Percentiles rank a stretch among this genome's conserved stretches.
phyloP scores from a whole-genome alignment of 306 rosid species.

The Quercus wislizeni region DNA sequence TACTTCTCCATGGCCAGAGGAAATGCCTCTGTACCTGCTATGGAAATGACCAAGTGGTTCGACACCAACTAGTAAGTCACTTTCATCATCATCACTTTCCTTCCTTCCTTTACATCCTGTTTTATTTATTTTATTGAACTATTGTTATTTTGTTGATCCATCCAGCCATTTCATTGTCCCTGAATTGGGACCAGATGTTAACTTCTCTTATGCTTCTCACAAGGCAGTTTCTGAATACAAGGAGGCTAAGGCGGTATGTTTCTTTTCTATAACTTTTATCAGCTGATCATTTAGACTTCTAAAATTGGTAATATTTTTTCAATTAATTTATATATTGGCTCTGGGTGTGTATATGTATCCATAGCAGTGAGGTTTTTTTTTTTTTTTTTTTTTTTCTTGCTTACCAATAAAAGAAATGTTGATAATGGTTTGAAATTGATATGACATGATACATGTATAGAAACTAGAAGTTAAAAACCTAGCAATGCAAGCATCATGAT shows the following conservation, averaged over 20 bases:
- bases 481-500: too few species aligned
- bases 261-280: not conserved
- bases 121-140: too few species aligned
- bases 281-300: constrained; percentile 1
- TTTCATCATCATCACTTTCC: too few species aligned
- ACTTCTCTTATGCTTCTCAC: constrained; percentile 80
- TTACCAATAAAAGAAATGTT: too few species aligned
- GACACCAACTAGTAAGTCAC: constrained; percentile 91
- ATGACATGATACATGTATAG: too few species aligned
- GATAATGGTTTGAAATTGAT: too few species aligned
- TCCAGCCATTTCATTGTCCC: constrained; percentile 95
- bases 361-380: too few species aligned
- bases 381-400: too few species aligned
- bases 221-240: constrained; percentile 90
- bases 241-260: constrained; percentile 93
- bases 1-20: constrained; percentile 98
- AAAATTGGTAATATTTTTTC: not conserved
- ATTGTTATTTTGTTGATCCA: constrained; percentile 28
- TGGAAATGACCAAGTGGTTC: constrained; percentile 99
- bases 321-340: not conserved
- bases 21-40: constrained; percentile 87
- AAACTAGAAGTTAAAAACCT: too few species aligned
- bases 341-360: too few species aligned
- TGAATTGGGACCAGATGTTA: constrained; percentile 83
- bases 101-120: too few species aligned